These are phyloP conservation scores for Tricholoma saponaceum DNA, from an alignment of 768 basidiomycete species.

Conservation along the genomic window DNA sequence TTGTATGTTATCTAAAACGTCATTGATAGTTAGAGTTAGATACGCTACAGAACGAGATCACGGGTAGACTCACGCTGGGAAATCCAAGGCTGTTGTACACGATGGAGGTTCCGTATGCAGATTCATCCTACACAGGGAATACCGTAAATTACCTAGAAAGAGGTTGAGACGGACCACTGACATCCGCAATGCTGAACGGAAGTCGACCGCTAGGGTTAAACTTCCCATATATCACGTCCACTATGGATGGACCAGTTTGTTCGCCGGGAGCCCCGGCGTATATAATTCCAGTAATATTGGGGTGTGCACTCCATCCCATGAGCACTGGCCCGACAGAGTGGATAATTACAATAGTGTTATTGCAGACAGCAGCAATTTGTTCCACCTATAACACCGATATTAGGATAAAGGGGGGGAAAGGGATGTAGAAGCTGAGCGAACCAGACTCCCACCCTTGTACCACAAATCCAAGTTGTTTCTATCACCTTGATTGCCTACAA, in stretches of 20 bases:
- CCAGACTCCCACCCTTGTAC: conserved; percentile 50
- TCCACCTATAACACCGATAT: conserved; percentile 34
- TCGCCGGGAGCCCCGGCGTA: conserved; percentile 60
- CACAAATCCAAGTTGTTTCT: conserved; percentile 55
- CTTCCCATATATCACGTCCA: conserved; percentile 73
- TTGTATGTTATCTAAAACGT: conserved; percentile 53
- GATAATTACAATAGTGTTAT: conserved; percentile 77
- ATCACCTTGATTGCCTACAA: conserved; percentile 62
- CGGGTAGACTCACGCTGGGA: background rate
- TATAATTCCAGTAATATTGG: conserved; percentile 67
- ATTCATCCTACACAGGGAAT: background rate
- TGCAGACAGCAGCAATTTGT: conserved; percentile 61
- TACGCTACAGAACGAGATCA: background rate
- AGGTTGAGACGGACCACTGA: conserved; percentile 12
- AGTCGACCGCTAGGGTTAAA: conserved; percentile 73
- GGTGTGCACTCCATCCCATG: conserved; percentile 72
- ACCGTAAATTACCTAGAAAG: conserved; percentile 18
- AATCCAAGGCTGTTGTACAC: conserved; percentile 2
- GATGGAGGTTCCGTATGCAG: background rate
- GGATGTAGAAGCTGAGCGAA: conserved; percentile 6
- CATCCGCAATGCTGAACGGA: conserved; percentile 74
- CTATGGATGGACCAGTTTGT: conserved; percentile 74
- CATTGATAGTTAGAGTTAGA: conserved; percentile 29
- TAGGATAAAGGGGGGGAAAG: conserved; percentile 17
- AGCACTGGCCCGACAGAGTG: conserved; percentile 74